Evolutionary conservation across 768 basidiomycete genomes (phyloP), one percentile per base, ranked within the genome.

Genomic region (Chiua virens): DNA sequence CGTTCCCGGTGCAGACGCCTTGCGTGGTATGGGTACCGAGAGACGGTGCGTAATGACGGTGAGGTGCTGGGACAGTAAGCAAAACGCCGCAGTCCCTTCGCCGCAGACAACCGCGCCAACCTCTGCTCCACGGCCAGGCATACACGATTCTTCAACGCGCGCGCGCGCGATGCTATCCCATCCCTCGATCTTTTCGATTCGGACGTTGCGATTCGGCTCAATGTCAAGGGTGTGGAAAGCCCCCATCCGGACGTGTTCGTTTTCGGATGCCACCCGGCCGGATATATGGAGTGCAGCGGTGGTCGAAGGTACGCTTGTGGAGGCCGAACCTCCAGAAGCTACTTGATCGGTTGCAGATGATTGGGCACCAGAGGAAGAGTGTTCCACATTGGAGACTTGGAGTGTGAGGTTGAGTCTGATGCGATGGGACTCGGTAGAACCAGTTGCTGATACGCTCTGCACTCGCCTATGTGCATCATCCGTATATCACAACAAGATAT

Each of bases 41-140:
- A 99, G 85, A 20, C 97, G 82, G 64, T 98, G 92, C 5, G 92
- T 75, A 30, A 99, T 86, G 25, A 95, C 76, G 2, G 97, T 99
- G 87, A 98, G 95, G 69, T 98, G 95, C 60, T 98, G 87, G 2
- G 95, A 98, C 14, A 99, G 77, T 27, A 99, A 72, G 69, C 97
- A 98, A 67, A 99, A 89, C 10, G 92, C 87, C 1, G 97, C 97
- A 3, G 83, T 86, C 18, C 97, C 97, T 76, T 99, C 97, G 30
- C 97, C 96, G 57, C 91, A 92, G 5, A 99, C 92, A 21, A 99
- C 79, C 0, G 97, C 97, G 14, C 91, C 97, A 5, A 99, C 87
- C 62, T 99, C 97, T 5, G 97, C 97, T 0, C 97, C 96, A 58
- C 88, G 77, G 22, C 96, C 97, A n/a, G 93, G 93, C 35, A 90